phyloP scores from a whole-genome alignment of 805 yeast genomes.

The Sugiyamaella americana region DNA sequence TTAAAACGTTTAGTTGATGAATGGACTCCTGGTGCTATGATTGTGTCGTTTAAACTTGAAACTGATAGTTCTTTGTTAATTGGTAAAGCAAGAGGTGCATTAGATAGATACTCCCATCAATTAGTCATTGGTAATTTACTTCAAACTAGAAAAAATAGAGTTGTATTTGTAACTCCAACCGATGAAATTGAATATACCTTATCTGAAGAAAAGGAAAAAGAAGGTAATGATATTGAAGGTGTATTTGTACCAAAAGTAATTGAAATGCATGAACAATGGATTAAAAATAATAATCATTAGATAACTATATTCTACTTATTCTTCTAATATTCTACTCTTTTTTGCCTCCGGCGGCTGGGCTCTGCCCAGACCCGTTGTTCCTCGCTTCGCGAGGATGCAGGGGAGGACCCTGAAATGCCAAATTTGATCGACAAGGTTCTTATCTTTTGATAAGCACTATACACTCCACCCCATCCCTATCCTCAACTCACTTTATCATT shows the following conservation, averaged over 20 bases:
- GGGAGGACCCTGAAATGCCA: too few relatives aligned
- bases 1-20: constrained; percentile 77
- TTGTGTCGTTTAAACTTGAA: constrained; percentile 88
- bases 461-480: too few relatives aligned
- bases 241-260: constrained; percentile 74
- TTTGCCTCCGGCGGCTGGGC: background rate
- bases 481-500: too few relatives aligned
- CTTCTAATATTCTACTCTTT: too few relatives aligned
- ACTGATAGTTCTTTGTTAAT: constrained; percentile 71
- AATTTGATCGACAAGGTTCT: too few relatives aligned
- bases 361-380: background rate
- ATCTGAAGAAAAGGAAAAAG: constrained; percentile 35
- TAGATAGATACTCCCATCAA: constrained; percentile 84
- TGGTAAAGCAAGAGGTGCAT: constrained; percentile 70
- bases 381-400: background rate
- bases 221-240: constrained; percentile 63
- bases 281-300: constrained; percentile 30
- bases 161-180: constrained; percentile 67
- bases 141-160: constrained; percentile 82
- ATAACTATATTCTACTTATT: too few relatives aligned
- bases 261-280: constrained; percentile 58
- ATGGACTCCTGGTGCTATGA: constrained; percentile 96
- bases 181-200: constrained; percentile 32
- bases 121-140: constrained; percentile 89
- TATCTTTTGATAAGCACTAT: too few relatives aligned